Base-by-base conservation (phyloP, 805 yeast genomes). In the Nakazawaea laoshanensis region DNA sequence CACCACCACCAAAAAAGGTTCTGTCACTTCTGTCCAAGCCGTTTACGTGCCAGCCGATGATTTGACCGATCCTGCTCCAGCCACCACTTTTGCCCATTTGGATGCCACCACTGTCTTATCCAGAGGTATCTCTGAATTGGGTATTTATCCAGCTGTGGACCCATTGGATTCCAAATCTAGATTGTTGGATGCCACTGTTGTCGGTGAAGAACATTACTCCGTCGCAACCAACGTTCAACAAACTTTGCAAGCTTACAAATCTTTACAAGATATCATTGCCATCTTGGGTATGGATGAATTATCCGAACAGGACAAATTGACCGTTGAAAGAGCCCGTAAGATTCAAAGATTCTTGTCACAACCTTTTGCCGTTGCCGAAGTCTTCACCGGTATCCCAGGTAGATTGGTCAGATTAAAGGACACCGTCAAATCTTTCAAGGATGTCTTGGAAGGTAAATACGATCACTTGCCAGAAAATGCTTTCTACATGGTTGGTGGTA, bases 91-190 rank as follows among this genome's bases (percentile, higher is more conserved):
- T 67, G 98, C 98, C 59, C 98, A 89, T 69, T 88, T 89, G 80
- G 98, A 89, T 66, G 98, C 98, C 63, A 89, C 98, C 65, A 89
- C 98, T 60, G 98, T 92, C 68, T 84, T 92, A 77, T 88, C 97
- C 55, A 87, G 98, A 79, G 88, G 95, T 78, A 92, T 92, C 63
- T 92, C 98, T 43, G 98, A 92, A 77, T 78, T 92, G 69, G 97
- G 97, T 88, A 92, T 92, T 67, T 92, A 92, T 87, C 98, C 98
- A 64, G 98, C 98, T 62, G 98, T 92, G 77, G 98, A 92, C 73
- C 98, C 98, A 61, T 83, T 92, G 67, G 98, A 89, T 74, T 92
- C 98, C 61, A 89, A 83, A 72, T 92, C 97, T 43, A 87, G 98
- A 80, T 82, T 92, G 65, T 81, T 92, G 63, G 98, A 92, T 65